Evolutionary conservation across 805 yeast species (phyloP), one percentile per base, ranked within the genome.

Genomic region (Candida yuanshanica): DNA sequence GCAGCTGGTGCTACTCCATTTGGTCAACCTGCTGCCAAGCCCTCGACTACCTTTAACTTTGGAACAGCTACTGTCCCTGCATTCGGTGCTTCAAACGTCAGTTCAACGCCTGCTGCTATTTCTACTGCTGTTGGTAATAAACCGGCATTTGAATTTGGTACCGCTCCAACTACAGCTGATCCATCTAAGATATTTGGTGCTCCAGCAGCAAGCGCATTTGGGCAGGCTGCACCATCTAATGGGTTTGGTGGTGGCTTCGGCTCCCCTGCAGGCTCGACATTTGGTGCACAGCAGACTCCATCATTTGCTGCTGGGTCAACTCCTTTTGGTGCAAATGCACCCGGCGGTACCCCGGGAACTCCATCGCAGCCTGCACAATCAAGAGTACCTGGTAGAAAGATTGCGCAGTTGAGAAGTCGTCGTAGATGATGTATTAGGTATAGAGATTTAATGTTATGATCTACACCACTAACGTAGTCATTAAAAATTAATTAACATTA

Each of bases 401-500:
- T 55, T 24, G 60, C 59, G 22, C 55, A 50, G 31, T 45, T 54
- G 50, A 52, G 60, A 39, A 25, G 38, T 21, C 58, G 59, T 46
- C 59, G 59, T 51, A 25, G 36, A 21, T 14, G 5, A 13, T 33
- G 26, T 33, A 33, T 13, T 22, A 8, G 11, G 14, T 31, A 31
- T 17, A 18, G 33, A 1, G 91, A 16, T 12, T 26, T 26, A 26
- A 26, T 26, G 31, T 27, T 27, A 27, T 27, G 16, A 27, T 27
- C n/a, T n/a, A n/a, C n/a, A n/a, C n/a, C n/a, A n/a, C n/a, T n/a
- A n/a, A n/a, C n/a, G n/a, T n/a, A n/a, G n/a, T n/a, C n/a, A n/a
- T n/a, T n/a, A n/a, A n/a, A n/a, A n/a, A n/a, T n/a, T n/a, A n/a
- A n/a, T n/a, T n/a, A n/a, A n/a, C n/a, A n/a, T n/a, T n/a, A n/a